phyloP scores from a whole-genome alignment of 2,329 filamentous ascomycete species.

The Neofusicoccum laricinum region DNA sequence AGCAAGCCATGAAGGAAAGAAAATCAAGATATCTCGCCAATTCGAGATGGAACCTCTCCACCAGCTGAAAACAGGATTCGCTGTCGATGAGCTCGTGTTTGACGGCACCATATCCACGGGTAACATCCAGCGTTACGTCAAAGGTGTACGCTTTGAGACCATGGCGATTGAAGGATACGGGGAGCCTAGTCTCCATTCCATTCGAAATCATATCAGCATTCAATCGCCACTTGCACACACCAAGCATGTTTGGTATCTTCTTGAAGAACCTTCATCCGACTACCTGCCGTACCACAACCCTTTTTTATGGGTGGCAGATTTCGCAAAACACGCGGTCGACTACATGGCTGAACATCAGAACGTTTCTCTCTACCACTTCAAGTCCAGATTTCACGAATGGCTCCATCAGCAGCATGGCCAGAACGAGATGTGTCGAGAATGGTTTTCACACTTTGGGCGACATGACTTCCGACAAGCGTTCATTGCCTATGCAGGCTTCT shows the following conservation, averaged over 20 bases:
- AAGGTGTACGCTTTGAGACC: conserved; percentile 54
- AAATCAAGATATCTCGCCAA: not conserved
- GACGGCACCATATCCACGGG: conserved; percentile 46
- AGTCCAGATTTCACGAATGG: conserved; percentile 57
- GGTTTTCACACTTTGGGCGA: conserved; percentile 50
- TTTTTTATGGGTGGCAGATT: conserved; percentile 68
- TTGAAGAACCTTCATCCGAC: conserved; percentile 55
- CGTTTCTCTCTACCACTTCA: conserved; percentile 58
- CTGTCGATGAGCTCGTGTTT: conserved; percentile 22
- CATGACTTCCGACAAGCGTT: conserved; percentile 64
- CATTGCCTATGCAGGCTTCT: conserved; percentile 58
- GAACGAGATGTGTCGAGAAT: conserved; percentile 47
- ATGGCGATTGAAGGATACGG: conserved; percentile 68
- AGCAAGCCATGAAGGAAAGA: not conserved
- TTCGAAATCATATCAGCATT: conserved; percentile 61
- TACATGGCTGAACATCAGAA: conserved; percentile 47
- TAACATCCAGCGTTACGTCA: conserved; percentile 48
- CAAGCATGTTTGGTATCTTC: conserved; percentile 60
- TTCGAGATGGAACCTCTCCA: conserved; percentile 24
- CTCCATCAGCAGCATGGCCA: conserved; percentile 45
- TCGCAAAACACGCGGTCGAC: conserved; percentile 71
- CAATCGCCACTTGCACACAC: conserved; percentile 39
- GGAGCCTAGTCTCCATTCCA: conserved; percentile 41
- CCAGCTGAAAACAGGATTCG: conserved; percentile 19
- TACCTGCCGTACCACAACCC: conserved; percentile 62